Base-by-base conservation (phyloP, 106 monocot genomes). In the Allium cepa region DNA sequence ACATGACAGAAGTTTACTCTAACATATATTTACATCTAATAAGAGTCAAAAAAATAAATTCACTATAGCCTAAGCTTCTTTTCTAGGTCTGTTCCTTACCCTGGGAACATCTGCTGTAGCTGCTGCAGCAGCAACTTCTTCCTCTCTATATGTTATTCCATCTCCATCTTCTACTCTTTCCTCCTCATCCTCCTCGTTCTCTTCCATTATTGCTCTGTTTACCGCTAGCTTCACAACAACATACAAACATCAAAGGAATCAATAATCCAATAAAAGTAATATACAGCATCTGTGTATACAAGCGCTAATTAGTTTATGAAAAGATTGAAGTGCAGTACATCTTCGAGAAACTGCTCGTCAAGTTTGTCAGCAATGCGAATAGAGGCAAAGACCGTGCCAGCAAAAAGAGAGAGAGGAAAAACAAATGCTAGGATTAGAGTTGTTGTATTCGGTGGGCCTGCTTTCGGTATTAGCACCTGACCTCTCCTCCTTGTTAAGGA, bases 371-470 rank as follows among this genome's bases (percentile, higher is more conserved):
- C 74, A 69, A 91, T 71, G n/a, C 88, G 76, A 71, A 81, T 63
- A 71, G 91, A 83, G 28, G 80, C 77, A 69, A 91, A 62, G 62
- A 91, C 49, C 61, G 94, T 95, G 75, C 82, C 94, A 67, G 76
- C 64, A 64, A 95, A 69, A 60, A 95, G 87, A 48, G 91, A 95
- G 53, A 91, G 73, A 8, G 94, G 94, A 57, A 95, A 75, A 16
- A 91, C 79, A 69, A 95, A 85, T 11, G 83, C 94, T 27, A 88
- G 64, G 69, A 85, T 68, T 57, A 79, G 77, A 48, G 8, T 81
- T 60, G 75, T 77, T 26, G 85, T 71, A 72, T 77, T 83, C 46
- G 91, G 90, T 4, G 79, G 75, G 4, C 94, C 94, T 9, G 81
- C 86, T 36, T 78, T 77, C 64, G 72, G 77, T 28, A 85, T 66